These are phyloP conservation scores for Gaeumannomyces sp. DNA, from an alignment of 2,329 filamentous ascomycete genomes.

Conservation along the genomic window DNA sequence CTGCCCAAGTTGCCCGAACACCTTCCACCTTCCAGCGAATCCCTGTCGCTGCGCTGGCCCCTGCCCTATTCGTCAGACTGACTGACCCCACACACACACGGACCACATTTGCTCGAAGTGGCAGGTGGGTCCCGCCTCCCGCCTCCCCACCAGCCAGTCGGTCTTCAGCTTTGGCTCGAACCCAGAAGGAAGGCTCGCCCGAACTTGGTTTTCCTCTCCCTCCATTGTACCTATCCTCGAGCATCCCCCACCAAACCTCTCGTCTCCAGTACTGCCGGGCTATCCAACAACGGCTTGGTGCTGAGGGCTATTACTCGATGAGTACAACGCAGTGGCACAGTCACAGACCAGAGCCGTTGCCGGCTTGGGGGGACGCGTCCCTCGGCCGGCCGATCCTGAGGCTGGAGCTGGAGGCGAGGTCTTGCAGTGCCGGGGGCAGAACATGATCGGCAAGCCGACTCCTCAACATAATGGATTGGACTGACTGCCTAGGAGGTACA, in stretches of 20 bases:
- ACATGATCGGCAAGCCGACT: no score
- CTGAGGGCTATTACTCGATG: neutral
- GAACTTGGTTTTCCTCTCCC: neutral
- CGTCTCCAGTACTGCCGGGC: neutral
- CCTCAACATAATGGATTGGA: neutral
- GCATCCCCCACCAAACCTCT: neutral
- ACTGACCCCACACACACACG: slow-evolving; percentile 1
- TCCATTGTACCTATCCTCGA: no score
- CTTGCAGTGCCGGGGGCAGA: no score
- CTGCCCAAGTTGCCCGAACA: no score
- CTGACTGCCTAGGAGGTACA: neutral
- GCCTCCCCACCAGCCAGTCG: neutral
- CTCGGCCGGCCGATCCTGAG: neutral
- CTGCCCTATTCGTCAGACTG: neutral
- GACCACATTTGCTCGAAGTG: neutral
- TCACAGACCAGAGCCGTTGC: neutral
- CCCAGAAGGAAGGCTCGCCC: no score
- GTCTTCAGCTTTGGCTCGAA: neutral
- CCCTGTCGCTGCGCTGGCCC: neutral
- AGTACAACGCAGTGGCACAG: neutral
- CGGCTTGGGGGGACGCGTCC: neutral
- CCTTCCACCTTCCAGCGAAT: neutral
- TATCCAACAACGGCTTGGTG: no score
- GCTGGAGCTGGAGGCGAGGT: neutral
- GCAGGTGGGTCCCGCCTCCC: neutral